Evolutionary conservation across 2,329 filamentous ascomycete genomes (phyloP).

Genomic region (Alternaria atra): DNA sequence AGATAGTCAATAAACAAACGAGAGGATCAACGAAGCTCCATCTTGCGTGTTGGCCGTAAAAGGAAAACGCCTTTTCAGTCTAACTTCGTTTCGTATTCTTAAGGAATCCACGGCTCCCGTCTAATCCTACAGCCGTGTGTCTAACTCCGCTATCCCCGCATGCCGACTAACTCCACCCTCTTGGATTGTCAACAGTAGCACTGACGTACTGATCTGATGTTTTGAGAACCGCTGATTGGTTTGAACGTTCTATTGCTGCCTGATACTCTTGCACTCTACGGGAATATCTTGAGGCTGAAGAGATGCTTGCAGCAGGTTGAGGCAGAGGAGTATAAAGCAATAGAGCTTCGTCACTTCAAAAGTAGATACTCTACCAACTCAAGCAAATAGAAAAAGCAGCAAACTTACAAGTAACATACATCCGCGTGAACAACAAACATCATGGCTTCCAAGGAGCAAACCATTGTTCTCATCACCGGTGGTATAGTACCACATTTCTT

Average conservation of each 20-base stretch:
- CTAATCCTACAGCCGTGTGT: neutral
- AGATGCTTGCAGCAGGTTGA: neutral
- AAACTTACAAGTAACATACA: no score
- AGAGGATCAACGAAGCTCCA: neutral
- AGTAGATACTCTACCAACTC: no score
- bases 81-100: neutral
- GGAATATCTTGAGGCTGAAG: neutral
- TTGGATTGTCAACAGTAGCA: neutral
- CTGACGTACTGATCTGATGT: neutral
- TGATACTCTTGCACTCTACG: neutral
- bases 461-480: no score
- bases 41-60: neutral
- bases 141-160: neutral
- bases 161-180: neutral
- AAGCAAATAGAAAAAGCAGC: no score
- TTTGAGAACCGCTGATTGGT: neutral
- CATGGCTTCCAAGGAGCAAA: no score
- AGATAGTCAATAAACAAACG: neutral
- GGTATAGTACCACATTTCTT: no score
- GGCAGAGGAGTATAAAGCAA: no score
- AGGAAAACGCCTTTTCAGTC: neutral
- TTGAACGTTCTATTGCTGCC: neutral
- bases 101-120: neutral
- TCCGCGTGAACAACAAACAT: no score
- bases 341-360: no score